Conservation (phyloP, 306 rosid genomes). For the Delonix regia region DNA sequence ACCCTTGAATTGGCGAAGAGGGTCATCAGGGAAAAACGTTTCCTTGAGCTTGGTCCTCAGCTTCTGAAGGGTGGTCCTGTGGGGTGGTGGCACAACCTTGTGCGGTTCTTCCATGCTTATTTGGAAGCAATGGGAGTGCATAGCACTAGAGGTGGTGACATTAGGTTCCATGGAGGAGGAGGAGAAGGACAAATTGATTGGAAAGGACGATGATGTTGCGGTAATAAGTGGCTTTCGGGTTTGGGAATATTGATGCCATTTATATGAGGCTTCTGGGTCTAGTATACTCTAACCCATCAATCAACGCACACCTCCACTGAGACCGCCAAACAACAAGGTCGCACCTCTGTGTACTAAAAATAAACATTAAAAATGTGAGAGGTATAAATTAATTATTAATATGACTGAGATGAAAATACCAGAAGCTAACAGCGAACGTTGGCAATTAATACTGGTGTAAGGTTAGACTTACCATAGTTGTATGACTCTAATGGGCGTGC, state of each 20-base stretch:
- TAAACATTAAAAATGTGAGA: background rate
- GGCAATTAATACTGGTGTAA: too few species aligned
- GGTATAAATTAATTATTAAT: background rate
- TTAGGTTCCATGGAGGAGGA: slow-evolving; percentile 38
- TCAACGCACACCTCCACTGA: background rate
- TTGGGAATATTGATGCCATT: background rate
- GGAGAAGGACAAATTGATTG: background rate
- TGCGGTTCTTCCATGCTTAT: slow-evolving; percentile 67
- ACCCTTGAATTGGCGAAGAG: slow-evolving; percentile 87
- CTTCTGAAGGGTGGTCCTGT: slow-evolving; percentile 53
- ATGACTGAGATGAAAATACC: background rate
- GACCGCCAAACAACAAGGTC: background rate
- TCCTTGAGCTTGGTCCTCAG: slow-evolving; percentile 69
- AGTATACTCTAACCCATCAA: background rate
- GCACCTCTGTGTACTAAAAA: background rate
- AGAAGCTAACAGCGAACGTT: background rate
- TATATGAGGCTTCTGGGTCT: background rate
- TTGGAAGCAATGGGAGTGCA: slow-evolving; percentile 55
- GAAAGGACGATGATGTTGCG: background rate
- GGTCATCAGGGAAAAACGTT: slow-evolving; percentile 93
- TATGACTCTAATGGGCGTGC: background rate
- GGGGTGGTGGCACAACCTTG: slow-evolving; percentile 81
- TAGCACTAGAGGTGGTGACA: background rate
- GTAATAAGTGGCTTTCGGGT: background rate
- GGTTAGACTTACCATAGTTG: too few species aligned